These are phyloP conservation scores for Alternaria ethzedia DNA, from an alignment of 2,329 filamentous ascomycete genomes.

Conservation along the genomic window DNA sequence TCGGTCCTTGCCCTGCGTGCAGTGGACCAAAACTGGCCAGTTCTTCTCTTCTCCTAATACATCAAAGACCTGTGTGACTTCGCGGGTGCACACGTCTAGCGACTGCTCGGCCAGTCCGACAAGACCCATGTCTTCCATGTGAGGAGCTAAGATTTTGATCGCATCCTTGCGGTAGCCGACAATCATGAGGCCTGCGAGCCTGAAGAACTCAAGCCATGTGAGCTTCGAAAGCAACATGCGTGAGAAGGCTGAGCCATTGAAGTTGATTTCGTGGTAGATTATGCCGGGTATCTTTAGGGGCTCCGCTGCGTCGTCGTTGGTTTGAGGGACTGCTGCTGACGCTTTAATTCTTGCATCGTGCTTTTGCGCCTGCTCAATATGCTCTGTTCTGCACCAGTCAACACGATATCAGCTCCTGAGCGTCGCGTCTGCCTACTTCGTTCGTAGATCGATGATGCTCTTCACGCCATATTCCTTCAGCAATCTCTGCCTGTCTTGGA, in stretches of 20 bases:
- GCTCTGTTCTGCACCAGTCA: conserved; percentile 67
- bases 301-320: conserved; percentile 60
- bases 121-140: conserved; percentile 76
- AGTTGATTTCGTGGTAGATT: conserved; percentile 70
- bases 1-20: conserved; percentile 88
- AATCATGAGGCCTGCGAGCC: conserved; percentile 67
- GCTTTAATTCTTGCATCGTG: conserved; percentile 56
- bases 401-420: background rate
- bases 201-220: conserved; percentile 69
- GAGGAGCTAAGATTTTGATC: conserved; percentile 70
- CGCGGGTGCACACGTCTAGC: conserved; percentile 69
- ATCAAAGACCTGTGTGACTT: conserved; percentile 63
- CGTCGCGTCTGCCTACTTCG: conserved; percentile 61
- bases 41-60: conserved; percentile 56
- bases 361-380: conserved; percentile 71
- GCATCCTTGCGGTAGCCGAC: conserved; percentile 72
- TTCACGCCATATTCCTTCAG: conserved; percentile 67
- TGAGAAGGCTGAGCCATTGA: conserved; percentile 77
- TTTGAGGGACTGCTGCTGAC: conserved; percentile 54
- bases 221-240: conserved; percentile 70
- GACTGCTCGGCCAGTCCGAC: conserved; percentile 73
- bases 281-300: conserved; percentile 69
- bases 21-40: conserved; percentile 77
- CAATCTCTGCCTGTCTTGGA: conserved; percentile 67
- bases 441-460: conserved; percentile 80